Evolutionary conservation across 2,329 filamentous ascomycete species (phyloP), one percentile per base, ranked within the genome.

Genomic region (Aureobasidium sp.): DNA sequence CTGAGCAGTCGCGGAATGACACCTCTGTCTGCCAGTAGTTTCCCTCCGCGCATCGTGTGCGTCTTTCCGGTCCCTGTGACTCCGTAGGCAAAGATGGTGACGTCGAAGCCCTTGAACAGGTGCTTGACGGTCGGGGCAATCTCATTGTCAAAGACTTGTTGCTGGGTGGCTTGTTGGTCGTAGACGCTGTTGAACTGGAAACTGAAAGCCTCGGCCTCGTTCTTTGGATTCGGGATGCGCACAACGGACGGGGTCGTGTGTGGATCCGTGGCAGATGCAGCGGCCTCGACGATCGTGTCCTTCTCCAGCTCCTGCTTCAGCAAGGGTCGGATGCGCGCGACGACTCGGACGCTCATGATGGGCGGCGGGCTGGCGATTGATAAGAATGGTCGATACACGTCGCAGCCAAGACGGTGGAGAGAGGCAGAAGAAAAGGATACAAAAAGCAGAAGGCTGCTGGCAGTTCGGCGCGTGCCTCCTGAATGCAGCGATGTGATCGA

Each of bases 161-260:
- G 88, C 68, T 98, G 91, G 7, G 87, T 82, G 14, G 87, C 85
- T 30, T 79, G 70, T 62, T 85, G 81, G 64, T 88, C 88, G 69
- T 95, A 97, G 53, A 97, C 91, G 61, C 86, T 81, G 75, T 93
- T 94, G 77, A 97, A 97, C 49, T 90, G 82, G 68, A 97, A 98
- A 51, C 86, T 90, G 71, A 90, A 97, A 64, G 90, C 86, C 70
- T 97, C 91, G 19, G 79, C 76, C 59, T 88, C 87, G 64, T 96
- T 96, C 74, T 93, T 95, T 0, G 91, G 90, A 66, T 90, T 96
- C 3, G 91, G 91, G 63, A 97, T 94, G 68, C 86, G 85, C 64
- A 97, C 83, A 25, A 94, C 73, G 22, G 79, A 81, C 17, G 82
- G 77, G 59, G 77, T 79, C 60, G 62, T 63, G 40, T 56, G 59